Base-by-base conservation (phyloP, 768 basidiomycete species). In the Amanita thiersii region DNA sequence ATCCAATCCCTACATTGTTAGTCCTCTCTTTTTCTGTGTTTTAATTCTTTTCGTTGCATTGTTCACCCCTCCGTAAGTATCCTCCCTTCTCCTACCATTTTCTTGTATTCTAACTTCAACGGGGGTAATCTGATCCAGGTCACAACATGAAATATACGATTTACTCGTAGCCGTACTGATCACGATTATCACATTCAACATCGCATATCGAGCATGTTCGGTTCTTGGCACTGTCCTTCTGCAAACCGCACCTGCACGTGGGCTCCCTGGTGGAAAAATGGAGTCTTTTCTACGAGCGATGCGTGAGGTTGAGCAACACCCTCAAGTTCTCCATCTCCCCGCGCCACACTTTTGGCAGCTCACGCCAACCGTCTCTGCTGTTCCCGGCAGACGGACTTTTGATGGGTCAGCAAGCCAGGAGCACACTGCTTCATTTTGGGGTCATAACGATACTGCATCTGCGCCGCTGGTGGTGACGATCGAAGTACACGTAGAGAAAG, bases 281-380 rank as follows among this genome's bases (percentile, higher is more conserved):
- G 83, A 87, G 51, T 68, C 76, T 3, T 86, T 98, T 51, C 66
- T 86, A 47, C 71, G 84, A 12, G 81, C 75, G 4, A 79, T 94
- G 69, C 77, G 82, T 29, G 91, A 94, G 67, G 73, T 93, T 47
- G 87, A 92, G 55, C 71, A 81, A 2, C 89, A 94, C 48, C 86
- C 88, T 0, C 73, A 85, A 46, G 84, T 96, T 18, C 55, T 86
- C 0, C 86, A 89, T 54, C 72, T 94, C 8, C 81, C 85, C 1
- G 79, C 86, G 8, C 89, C 88, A 1, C 87, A 90, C 48, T 79
- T 93, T 41, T 93, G 88, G 88, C 88, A 92, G 53, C 75, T 93
- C 31, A 72, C 77, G 0, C 77, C 81, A 0, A 53, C 62, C 14
- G 52, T n/a, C n/a, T n/a, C n/a, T n/a, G n/a, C n/a, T 4, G 52